Conservation (phyloP, 129 eudicot species). For the Erigeron canadensis region DNA sequence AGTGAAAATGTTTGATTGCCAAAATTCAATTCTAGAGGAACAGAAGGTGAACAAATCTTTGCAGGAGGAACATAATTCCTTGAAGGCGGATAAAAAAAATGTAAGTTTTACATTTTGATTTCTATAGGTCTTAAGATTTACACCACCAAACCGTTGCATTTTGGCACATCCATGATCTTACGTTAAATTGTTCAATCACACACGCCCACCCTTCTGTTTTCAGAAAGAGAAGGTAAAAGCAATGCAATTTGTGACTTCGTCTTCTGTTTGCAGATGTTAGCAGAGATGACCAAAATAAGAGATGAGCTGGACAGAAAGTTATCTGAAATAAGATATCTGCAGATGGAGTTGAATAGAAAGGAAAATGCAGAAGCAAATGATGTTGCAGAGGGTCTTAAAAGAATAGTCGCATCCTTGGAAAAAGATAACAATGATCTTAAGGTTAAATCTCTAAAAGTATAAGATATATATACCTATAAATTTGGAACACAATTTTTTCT, state of each 20-base stretch:
- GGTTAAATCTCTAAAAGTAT: constrained; percentile 41
- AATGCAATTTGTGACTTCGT: constrained; percentile 17
- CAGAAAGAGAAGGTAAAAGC: constrained; percentile 5
- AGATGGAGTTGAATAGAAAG: constrained; percentile 56
- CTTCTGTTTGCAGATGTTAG: constrained; percentile 45
- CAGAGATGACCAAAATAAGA: constrained; percentile 56
- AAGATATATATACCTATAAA: neutral
- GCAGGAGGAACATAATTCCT: constrained; percentile 52
- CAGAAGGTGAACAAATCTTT: constrained; percentile 61
- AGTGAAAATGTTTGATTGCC: constrained; percentile 38
- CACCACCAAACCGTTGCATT: constrained; percentile 2
- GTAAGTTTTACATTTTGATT: constrained; percentile 47
- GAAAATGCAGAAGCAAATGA: constrained; percentile 48
- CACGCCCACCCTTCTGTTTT: constrained; percentile 8
- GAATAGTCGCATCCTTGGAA: constrained; percentile 53
- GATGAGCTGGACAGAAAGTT: constrained; percentile 62
- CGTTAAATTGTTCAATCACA: constrained; percentile 8
- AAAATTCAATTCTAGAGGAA: constrained; percentile 57
- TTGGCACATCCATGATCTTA: neutral
- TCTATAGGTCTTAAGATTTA: constrained; percentile 6
- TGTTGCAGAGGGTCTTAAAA: constrained; percentile 50
- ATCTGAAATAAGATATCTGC: constrained; percentile 64
- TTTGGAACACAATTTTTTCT: constrained; percentile 2
- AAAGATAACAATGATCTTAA: constrained; percentile 61
- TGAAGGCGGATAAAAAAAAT: constrained; percentile 62